Conservation (phyloP, 176 grass and related monocot species). For the Musa acuminata region DNA sequence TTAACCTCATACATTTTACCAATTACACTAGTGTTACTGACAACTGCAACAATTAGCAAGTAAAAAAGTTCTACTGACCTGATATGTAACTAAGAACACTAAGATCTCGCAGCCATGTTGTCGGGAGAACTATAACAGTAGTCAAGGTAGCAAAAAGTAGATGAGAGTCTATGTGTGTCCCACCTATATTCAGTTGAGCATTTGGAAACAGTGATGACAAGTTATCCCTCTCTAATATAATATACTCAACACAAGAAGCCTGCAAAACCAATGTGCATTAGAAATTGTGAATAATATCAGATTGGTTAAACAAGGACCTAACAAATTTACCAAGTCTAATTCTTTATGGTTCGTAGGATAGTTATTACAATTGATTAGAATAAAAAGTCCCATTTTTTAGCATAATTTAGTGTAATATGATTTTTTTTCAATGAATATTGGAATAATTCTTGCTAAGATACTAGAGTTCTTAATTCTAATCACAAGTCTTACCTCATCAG, state of each 20-base stretch:
- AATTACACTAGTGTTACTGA: background rate
- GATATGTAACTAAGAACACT: slow-evolving; percentile 84
- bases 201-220: slow-evolving; percentile 80
- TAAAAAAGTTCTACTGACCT: slow-evolving; percentile 25
- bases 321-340: too few relatives aligned
- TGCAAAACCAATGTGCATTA: slow-evolving; percentile 13
- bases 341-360: too few relatives aligned
- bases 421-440: too few relatives aligned
- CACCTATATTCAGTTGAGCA: slow-evolving; percentile 45
- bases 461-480: too few relatives aligned
- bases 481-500: background rate
- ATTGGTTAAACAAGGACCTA: too few relatives aligned
- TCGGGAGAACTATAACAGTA: slow-evolving; percentile 70
- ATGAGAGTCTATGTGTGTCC: slow-evolving; percentile 48
- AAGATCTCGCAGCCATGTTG: slow-evolving; percentile 88
- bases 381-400: too few relatives aligned
- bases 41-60: background rate
- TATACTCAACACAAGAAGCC: slow-evolving; percentile 95
- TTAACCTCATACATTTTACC: background rate
- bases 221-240: slow-evolving; percentile 91
- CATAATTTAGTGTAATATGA: too few relatives aligned
- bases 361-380: too few relatives aligned
- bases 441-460: too few relatives aligned
- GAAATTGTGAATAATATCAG: background rate
- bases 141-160: slow-evolving; percentile 78